phyloP scores from a whole-genome alignment of 257 asterid genomes.

The Jacaranda copaia region DNA sequence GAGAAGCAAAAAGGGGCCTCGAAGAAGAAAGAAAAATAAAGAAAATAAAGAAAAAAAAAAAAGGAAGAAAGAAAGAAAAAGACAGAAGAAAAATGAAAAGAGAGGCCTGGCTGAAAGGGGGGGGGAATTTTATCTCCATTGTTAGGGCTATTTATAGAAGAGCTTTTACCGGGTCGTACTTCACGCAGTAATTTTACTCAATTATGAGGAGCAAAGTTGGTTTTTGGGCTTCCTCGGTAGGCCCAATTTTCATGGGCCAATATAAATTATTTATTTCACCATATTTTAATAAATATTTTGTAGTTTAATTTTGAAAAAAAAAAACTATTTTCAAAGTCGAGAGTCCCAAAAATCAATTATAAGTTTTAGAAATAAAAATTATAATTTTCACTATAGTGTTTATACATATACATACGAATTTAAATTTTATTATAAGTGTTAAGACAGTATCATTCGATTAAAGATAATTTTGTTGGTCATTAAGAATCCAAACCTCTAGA shows the following conservation, averaged over 20 bases:
- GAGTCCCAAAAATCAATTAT: too few species aligned
- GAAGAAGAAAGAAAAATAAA: conserved; percentile 9
- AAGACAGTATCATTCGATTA: too few species aligned
- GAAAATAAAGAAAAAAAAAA: neutral
- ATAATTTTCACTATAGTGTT: too few species aligned
- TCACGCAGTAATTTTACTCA: conserved; percentile 22
- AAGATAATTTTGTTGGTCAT: too few species aligned
- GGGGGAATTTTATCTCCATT: conserved; percentile 32
- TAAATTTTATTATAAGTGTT: too few species aligned
- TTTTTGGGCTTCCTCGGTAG: neutral
- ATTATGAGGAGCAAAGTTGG: neutral
- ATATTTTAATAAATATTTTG: neutral
- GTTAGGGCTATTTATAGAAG: conserved; percentile 39
- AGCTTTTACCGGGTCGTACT: conserved; percentile 45
- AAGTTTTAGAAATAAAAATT: too few species aligned
- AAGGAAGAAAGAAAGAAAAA: neutral
- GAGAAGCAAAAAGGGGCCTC: conserved; percentile 30
- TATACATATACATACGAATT: too few species aligned
- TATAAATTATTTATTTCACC: neutral
- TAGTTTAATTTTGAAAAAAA: neutral
- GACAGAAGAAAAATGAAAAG: conserved; percentile 33
- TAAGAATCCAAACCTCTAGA: too few species aligned
- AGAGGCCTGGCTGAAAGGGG: conserved; percentile 35
- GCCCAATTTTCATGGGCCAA: conserved; percentile 22
- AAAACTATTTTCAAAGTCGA: neutral